Evolutionary conservation across 768 basidiomycete species (phyloP), one percentile per base, ranked within the genome.

Genomic region (Lanmaoa rubissima): DNA sequence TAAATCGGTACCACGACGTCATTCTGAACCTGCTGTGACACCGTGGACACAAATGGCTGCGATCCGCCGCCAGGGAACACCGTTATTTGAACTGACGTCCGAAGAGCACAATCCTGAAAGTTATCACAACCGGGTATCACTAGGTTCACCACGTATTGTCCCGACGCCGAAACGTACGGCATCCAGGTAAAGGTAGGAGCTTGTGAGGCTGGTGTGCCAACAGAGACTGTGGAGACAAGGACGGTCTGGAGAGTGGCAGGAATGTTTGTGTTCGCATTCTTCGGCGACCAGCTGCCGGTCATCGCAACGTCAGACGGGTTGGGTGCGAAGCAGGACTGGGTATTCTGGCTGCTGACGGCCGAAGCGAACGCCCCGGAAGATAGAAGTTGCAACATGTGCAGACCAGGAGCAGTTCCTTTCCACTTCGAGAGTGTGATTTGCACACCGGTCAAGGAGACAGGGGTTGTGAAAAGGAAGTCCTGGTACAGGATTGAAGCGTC

Each of bases 321-420:
- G 1, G 91, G 86, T 2, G 92, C 85, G 66, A 87, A 93, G 68
- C 94, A 94, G 2, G 90, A 89, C 40, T 76, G 66, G 5, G 72
- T 74, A 64, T 94, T 92, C 51, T 85, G 77, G 16, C 67, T 66
- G 49, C 73, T 68, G 53, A 90, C 73, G 1, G 92, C 82, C 1
- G 92, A 93, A 13, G 88, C 92, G 65, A 90, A 95, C 16, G 94
- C 90, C 57, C 96, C 97, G 17, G 92, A 87, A 3, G 93, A 94
- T 19, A 99, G 83, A 16, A 98, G 77, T 66, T 98, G 93, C n/a
- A 98, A 69, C 49, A 97, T 78, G 69, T 96, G 94, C 35, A 99
- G 74, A 42, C 95, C 97, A 4, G 92, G 82, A 9, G 85, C 82
- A 10, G 77, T 72, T 38, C 94, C 96, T 44, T 76, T 80, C 81